phyloP scores from a whole-genome alignment of 163 green algal species.

The Chloroidium sp. region DNA sequence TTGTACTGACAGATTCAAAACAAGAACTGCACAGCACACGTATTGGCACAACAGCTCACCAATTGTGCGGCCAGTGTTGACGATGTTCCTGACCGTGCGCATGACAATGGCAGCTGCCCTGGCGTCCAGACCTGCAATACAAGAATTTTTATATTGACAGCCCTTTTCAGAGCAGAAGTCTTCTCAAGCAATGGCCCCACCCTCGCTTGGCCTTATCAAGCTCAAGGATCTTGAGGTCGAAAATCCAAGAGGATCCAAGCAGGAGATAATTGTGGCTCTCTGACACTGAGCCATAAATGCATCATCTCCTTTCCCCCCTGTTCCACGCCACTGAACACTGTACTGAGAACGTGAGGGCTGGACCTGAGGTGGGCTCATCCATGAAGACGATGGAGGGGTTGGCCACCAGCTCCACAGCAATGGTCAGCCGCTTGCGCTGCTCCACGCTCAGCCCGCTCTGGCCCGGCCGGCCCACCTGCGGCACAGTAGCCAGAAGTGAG shows the following conservation, averaged over 20 bases:
- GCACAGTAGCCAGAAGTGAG: slow-evolving; percentile 4
- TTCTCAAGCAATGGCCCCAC: too few species aligned
- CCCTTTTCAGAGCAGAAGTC: too few species aligned
- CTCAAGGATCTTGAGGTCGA: too few species aligned
- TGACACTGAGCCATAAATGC: too few species aligned
- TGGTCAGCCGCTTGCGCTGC: slow-evolving; percentile 63
- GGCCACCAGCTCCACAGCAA: slow-evolving; percentile 55
- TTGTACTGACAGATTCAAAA: too few species aligned
- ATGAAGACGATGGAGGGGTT: slow-evolving; percentile 55
- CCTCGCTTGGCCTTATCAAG: too few species aligned
- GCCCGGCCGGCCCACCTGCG: slow-evolving; percentile 18
- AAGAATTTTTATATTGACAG: too few species aligned
- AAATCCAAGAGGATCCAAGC: background rate
- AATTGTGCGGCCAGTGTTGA: slow-evolving; percentile 47
- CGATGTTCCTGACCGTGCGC: slow-evolving; percentile 60
- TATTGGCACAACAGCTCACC: background rate
- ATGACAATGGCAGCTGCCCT: slow-evolving; percentile 74
- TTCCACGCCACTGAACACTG: too few species aligned
- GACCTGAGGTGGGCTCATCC: slow-evolving; percentile 31
- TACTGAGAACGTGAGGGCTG: too few species aligned
- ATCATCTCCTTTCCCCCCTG: too few species aligned
- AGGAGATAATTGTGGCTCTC: background rate
- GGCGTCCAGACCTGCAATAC: slow-evolving; percentile 55
- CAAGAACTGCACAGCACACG: too few species aligned
- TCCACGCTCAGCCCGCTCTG: slow-evolving; percentile 38